Base-by-base conservation (phyloP, 1,139 yeast genomes). In the Pichia terricola region DNA sequence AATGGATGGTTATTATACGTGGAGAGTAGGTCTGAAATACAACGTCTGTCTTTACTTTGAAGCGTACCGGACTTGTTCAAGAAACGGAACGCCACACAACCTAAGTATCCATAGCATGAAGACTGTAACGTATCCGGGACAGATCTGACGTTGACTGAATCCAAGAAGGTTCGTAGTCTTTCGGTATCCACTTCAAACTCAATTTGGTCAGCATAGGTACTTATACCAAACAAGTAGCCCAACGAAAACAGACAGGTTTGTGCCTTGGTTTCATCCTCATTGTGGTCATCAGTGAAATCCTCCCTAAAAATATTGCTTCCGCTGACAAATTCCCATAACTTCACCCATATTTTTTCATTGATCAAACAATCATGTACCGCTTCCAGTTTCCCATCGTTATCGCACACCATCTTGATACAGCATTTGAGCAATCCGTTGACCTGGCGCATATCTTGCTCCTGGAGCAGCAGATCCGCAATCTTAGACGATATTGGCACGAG, bases 31-130 rank as follows among this genome's bases (percentile, higher is more conserved):
- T 16, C 22, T 16, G 22, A 16, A 16, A 16, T 16, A 16, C 22
- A 2, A 16, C 25, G 16, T 34, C 1, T 34, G 6, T 34, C 25
- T 7, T 11, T 34, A 34, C 11, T 16, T 22, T 16, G 7, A 7
- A 30, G 32, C 10, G 7, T n/a, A 6, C 25, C 25, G 11, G 11
- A 34, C 8, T 34, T 34, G 7, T 34, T n/a, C 2, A 11, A 11
- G 8, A 34, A 6, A 7, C 11, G 7, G 25, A 11, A 35, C 2
- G 8, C 35, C n/a, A 45, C 37, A 26, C 43, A 42, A 10, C 40
- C 45, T n/a, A 45, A n/a, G 26, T 45, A 45, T 7, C 43, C 47
- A 10, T 38, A 26, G 34, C 42, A 41, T 9, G 41, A 43, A 5
- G 6, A 30, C n/a, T 40, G 39, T 8, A 38, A 7, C n/a, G 40